Conservation (phyloP, 257 asterid genomes). For the Nicotiana benthamiana region DNA sequence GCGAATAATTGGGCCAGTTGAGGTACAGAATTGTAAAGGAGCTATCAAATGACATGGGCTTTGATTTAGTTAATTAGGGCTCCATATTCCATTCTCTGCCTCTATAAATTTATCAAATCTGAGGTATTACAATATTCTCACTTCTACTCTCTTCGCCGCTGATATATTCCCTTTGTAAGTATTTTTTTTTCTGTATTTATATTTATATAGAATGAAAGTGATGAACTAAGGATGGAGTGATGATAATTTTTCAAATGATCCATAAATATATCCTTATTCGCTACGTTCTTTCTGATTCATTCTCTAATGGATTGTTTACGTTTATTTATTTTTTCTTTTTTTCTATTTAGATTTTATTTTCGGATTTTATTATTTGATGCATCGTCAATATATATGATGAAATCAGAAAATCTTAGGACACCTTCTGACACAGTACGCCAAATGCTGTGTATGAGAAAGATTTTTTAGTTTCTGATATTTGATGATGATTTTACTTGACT, state of each 20-base stretch:
- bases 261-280: conserved; percentile 10
- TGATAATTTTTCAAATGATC: conserved; percentile 18
- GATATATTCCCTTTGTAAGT: too few relatives aligned
- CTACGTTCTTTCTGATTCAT: conserved; percentile 43
- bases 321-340: neutral
- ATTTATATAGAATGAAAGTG: conserved; percentile 7
- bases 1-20: too few relatives aligned
- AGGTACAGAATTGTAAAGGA: too few relatives aligned
- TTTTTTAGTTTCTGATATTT: conserved; percentile 17
- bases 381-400: conserved; percentile 17
- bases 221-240: conserved; percentile 11
- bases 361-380: neutral
- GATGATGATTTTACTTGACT: neutral
- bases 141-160: too few relatives aligned
- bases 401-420: conserved; percentile 33
- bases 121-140: too few relatives aligned
- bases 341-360: too few relatives aligned
- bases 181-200: accelerated
- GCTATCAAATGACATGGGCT: too few relatives aligned
- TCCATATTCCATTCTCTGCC: too few relatives aligned
- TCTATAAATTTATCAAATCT: too few relatives aligned
- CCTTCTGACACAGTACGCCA: conserved; percentile 35
- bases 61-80: too few relatives aligned
- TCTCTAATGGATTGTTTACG: neutral
- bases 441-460: conserved; percentile 32